phyloP scores from a whole-genome alignment of 2,329 filamentous ascomycete genomes.

The Phaeosphaeriaceae sp. region DNA sequence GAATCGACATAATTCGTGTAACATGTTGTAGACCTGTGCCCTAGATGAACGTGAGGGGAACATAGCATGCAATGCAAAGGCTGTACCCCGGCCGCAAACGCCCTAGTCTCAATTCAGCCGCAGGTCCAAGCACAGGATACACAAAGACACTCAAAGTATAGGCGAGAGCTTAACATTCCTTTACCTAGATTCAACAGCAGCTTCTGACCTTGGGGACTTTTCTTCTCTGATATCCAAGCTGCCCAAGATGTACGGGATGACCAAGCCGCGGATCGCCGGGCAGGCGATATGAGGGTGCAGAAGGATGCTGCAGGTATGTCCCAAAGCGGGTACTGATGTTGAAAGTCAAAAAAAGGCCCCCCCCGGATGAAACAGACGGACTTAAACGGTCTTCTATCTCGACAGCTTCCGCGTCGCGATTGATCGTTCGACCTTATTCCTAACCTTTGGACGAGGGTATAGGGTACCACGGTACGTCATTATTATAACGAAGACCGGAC shows the following conservation, averaged over 20 bases:
- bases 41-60: neutral
- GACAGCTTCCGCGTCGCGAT: constrained; percentile 2
- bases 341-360: constrained; percentile 9
- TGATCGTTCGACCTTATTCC: neutral
- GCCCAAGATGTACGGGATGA: neutral
- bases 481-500: constrained; percentile 16
- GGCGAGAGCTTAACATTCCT: too few relatives aligned
- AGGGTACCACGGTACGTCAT: constrained; percentile 17
- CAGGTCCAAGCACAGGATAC: neutral
- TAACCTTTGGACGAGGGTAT: neutral
- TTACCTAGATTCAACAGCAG: too few relatives aligned
- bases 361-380: constrained; percentile 10
- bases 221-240: neutral
- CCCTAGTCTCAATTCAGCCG: constrained; percentile 2
- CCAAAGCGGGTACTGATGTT: constrained; percentile 12
- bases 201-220: too few relatives aligned
- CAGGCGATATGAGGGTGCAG: constrained; percentile 10
- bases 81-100: neutral
- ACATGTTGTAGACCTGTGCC: too few relatives aligned
- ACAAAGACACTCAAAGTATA: too few relatives aligned
- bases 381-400: neutral
- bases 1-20: too few relatives aligned
- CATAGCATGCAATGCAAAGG: neutral
- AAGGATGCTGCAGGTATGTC: constrained; percentile 15
- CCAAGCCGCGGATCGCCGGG: constrained; percentile 13